Evolutionary conservation across 768 basidiomycete species (phyloP), one percentile per base, ranked within the genome.

Genomic region (Daedalea quercina): DNA sequence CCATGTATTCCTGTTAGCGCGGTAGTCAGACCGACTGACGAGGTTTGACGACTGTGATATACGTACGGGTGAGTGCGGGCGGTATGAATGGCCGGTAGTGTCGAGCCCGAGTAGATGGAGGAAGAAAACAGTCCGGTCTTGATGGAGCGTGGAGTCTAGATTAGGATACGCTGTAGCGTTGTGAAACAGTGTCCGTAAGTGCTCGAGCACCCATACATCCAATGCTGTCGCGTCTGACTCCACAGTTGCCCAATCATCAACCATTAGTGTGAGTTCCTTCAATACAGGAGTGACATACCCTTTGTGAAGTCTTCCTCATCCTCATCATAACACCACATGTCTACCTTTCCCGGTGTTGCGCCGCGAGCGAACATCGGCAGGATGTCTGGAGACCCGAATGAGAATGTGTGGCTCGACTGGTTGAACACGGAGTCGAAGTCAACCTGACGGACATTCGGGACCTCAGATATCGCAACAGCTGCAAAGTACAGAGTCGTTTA

Each of bases 381-480:
- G 48, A 94, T 94, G 65, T 94, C 91, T 0, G 91, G 91, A 1
- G 86, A 88, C 0, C 91, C 91, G 54, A 94, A 93, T 1, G 87
- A 85, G 63, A 82, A 94, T 0, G 89, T 89, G 20, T 76, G 71
- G 35, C 75, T 78, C 2, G 89, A 90, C 60, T 83, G 85, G 61
- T 93, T 94, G 67, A 94, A 90, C 13, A 93, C 81, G 1, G 89
- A 90, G 66, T 94, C 90, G 63, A 94, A 93, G 60, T 90, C 81
- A 47, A 93, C 73, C 67, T 76, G 57, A 51, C 43, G 25, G n/a
- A 22, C 40, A 20, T 24, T 20, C 41, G 20, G 31, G 13, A 4
- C 11, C 28, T 54, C 35, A 34, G 49, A 26, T 37, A 24, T 7
- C n/a, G 20, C 24, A 35, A 28, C 43, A 57, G 55, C 60, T n/a